Evolutionary conservation across 768 basidiomycete species (phyloP).

Genomic region (Tricholoma saponaceum): DNA sequence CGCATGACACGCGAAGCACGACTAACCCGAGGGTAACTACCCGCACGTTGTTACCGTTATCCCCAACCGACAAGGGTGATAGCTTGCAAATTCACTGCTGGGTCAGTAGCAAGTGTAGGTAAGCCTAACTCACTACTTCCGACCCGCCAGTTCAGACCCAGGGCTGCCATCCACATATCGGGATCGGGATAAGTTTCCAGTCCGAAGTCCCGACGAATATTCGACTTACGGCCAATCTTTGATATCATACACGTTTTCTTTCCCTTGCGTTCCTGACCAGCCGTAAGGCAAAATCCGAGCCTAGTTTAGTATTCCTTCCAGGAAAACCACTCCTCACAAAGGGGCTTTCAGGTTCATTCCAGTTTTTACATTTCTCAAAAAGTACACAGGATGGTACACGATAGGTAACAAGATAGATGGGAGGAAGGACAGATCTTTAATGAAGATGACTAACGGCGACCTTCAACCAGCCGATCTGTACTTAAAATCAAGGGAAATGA

Average conservation of each 20-base stretch:
- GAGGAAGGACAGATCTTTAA: conserved; percentile 7
- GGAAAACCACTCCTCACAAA: no score
- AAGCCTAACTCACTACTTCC: no score
- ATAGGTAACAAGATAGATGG: background rate
- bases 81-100: no score
- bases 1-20: no score
- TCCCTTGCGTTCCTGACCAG: background rate
- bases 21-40: background rate
- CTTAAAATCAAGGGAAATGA: background rate
- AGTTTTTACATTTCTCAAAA: background rate
- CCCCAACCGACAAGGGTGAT: no score
- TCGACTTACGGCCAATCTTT: no score
- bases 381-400: conserved; percentile 2
- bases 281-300: background rate
- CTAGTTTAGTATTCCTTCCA: background rate
- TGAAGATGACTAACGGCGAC: conserved; percentile 10
- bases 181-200: no score
- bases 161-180: no score
- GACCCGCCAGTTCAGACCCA: no score
- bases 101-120: no score
- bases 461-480: conserved; percentile 7
- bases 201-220: no score
- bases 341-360: background rate
- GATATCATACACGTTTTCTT: no score
- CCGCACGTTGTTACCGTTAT: background rate